Percentiles rank a stretch among this genome's conserved stretches.
phyloP scores from a whole-genome alignment of 2,329 filamentous ascomycete genomes.

The Trichoderma lentiforme region DNA sequence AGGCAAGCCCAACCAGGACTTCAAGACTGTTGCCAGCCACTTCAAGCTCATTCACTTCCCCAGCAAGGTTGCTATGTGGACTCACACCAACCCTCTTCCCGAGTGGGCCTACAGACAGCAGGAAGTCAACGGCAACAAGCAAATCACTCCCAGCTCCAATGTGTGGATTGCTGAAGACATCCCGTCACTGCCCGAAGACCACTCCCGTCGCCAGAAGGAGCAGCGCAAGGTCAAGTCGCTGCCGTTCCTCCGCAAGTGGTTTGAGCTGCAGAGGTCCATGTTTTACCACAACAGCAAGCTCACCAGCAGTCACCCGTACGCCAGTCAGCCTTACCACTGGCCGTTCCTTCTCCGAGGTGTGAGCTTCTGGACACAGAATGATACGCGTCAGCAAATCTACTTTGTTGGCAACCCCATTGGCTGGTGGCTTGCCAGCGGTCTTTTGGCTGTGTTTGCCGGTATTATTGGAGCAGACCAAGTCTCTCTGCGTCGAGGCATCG shows the following conservation, averaged over 20 bases:
- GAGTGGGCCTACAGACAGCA: slow-evolving; percentile 98
- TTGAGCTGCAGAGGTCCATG: slow-evolving; percentile 96
- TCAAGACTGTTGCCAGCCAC: slow-evolving; percentile 86
- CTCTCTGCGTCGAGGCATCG: slow-evolving; percentile 85
- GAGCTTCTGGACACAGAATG: slow-evolving; percentile 98
- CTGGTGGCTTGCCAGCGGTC: slow-evolving; percentile 93
- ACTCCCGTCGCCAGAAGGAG: slow-evolving; percentile 70
- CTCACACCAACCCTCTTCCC: slow-evolving; percentile 87
- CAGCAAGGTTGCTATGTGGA: slow-evolving; percentile 99
- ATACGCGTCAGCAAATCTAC: slow-evolving; percentile 95
- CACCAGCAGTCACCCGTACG: slow-evolving; percentile 94
- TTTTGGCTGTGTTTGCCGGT: slow-evolving; percentile 89
- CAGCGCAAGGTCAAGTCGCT: slow-evolving; percentile 76
- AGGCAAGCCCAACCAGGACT: slow-evolving; percentile 75
- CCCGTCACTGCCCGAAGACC: slow-evolving; percentile 69
- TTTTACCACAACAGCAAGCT: slow-evolving; percentile 99
- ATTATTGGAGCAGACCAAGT: slow-evolving; percentile 92
- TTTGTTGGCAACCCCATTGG: slow-evolving; percentile 95
- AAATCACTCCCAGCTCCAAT: slow-evolving; percentile 82
- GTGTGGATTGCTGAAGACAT: slow-evolving; percentile 93
- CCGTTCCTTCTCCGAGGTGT: slow-evolving; percentile 95
- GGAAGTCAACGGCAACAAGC: slow-evolving; percentile 99
- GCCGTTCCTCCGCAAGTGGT: slow-evolving; percentile 89
- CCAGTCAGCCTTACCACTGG: slow-evolving; percentile 94
- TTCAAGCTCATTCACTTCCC: slow-evolving; percentile 96